Evolutionary conservation across 176 grass and related monocot genomes (phyloP).

Genomic region (Oryza meyeriana): DNA sequence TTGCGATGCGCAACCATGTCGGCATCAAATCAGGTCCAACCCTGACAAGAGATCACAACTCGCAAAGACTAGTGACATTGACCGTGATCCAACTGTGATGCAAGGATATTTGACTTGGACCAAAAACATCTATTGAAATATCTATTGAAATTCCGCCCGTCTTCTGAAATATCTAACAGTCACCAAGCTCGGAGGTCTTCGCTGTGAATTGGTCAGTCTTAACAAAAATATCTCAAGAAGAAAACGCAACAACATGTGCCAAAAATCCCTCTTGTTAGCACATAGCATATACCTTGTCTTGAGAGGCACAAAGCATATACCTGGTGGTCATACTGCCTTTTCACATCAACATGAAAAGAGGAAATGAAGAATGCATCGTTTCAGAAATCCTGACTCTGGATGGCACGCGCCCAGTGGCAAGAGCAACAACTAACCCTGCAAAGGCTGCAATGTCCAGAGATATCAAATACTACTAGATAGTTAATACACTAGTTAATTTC

Average conservation of each 20-base stretch:
- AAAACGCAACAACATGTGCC: background rate
- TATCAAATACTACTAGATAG: background rate
- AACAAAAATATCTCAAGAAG: background rate
- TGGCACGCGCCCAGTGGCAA: background rate
- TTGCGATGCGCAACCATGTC: background rate
- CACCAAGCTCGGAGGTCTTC: background rate
- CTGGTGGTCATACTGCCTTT: background rate
- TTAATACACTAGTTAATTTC: background rate
- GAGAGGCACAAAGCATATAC: background rate
- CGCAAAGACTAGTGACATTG: background rate
- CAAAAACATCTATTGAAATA: background rate
- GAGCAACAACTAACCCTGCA: background rate
- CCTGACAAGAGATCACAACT: background rate
- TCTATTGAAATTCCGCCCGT: background rate
- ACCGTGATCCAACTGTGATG: background rate
- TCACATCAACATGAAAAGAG: background rate
- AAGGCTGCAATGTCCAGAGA: background rate
- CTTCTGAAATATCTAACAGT: background rate
- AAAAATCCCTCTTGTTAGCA: background rate
- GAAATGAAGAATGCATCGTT: background rate
- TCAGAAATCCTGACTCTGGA: background rate
- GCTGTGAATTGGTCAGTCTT: too few relatives aligned
- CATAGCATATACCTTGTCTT: background rate
- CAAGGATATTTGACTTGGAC: background rate
- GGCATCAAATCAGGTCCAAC: conserved; percentile 1